Evolutionary conservation across 192 early-diverging fungal species (phyloP).

Genomic region (Mortierella hygrophila): DNA sequence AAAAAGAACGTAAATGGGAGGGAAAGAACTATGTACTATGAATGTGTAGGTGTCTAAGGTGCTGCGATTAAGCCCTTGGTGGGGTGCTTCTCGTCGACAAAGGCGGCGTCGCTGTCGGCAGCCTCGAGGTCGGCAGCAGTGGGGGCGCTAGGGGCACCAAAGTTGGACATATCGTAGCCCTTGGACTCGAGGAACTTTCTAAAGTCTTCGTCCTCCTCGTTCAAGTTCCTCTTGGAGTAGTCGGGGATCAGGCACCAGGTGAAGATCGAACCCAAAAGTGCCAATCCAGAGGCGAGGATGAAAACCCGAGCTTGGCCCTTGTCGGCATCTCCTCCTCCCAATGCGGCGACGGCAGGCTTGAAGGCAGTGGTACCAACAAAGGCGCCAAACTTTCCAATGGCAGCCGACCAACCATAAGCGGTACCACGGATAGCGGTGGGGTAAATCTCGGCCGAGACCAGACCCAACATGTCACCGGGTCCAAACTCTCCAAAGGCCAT

Average conservation of each 20-base stretch:
- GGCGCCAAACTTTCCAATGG: conserved; percentile 27
- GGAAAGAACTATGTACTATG: not conserved
- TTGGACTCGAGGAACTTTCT: conserved; percentile 58
- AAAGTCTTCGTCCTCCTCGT: conserved; percentile 58
- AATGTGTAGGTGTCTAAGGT: not conserved
- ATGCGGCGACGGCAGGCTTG: conserved; percentile 40
- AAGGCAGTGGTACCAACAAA: conserved; percentile 59
- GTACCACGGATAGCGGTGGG: conserved; percentile 62
- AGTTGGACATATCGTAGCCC: conserved; percentile 54
- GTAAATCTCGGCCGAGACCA: conserved; percentile 58
- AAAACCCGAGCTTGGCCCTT: conserved; percentile 57
- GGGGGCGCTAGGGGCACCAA: not conserved
- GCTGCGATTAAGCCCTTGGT: not conserved
- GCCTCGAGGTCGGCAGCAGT: not conserved
- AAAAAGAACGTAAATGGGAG: not conserved
- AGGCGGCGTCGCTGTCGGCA: not conserved
- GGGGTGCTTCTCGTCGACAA: not conserved
- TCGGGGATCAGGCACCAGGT: conserved; percentile 58
- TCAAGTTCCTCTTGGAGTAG: conserved; percentile 48
- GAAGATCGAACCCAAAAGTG: conserved; percentile 56
- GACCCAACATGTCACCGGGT: conserved; percentile 53
- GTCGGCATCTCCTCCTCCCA: conserved; percentile 43
- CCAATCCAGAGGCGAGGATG: conserved; percentile 54
- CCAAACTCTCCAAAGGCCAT: conserved; percentile 62
- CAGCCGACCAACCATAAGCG: conserved; percentile 61